These are phyloP conservation scores for Zygosaccharomyces pseudobailii DNA, from an alignment of 1,139 yeast species.

Conservation along the genomic window DNA sequence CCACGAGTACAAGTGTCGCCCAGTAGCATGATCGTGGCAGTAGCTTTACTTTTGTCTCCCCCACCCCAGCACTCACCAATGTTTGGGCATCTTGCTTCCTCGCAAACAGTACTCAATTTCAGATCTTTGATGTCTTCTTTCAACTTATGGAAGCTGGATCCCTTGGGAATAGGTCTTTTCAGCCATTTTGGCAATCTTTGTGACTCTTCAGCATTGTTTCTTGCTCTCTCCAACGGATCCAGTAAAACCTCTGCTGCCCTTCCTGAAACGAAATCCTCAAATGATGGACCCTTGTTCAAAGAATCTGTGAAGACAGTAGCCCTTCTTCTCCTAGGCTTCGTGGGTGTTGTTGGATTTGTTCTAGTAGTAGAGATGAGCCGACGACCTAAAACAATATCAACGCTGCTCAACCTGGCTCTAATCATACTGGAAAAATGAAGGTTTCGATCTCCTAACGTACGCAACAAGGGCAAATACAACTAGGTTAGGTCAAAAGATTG, in stretches of 20 bases:
- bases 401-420: not conserved
- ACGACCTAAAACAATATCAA: not conserved
- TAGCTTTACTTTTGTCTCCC: conserved; percentile 83
- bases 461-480: not conserved
- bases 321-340: conserved; percentile 39
- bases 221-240: conserved; percentile 70
- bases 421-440: not conserved
- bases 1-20: conserved; percentile 99
- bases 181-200: conserved; percentile 78
- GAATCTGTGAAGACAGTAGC: conserved; percentile 64
- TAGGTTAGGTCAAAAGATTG: not conserved
- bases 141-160: conserved; percentile 70
- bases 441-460: not conserved
- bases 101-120: conserved; percentile 92
- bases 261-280: conserved; percentile 84
- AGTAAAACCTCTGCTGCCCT: conserved; percentile 60
- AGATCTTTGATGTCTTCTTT: conserved; percentile 85
- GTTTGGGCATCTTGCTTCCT: conserved; percentile 97
- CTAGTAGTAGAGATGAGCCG: conserved; percentile 13
- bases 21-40: conserved; percentile 96
- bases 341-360: conserved; percentile 11
- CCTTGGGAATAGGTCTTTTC: conserved; percentile 93
- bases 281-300: conserved; percentile 83
- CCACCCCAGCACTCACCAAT: conserved; percentile 99
- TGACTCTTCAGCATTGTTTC: conserved; percentile 39